Base-by-base conservation (phyloP, 225 moss, liverwort and hornwort species). In the Pseudisothecium myosuroides region DNA sequence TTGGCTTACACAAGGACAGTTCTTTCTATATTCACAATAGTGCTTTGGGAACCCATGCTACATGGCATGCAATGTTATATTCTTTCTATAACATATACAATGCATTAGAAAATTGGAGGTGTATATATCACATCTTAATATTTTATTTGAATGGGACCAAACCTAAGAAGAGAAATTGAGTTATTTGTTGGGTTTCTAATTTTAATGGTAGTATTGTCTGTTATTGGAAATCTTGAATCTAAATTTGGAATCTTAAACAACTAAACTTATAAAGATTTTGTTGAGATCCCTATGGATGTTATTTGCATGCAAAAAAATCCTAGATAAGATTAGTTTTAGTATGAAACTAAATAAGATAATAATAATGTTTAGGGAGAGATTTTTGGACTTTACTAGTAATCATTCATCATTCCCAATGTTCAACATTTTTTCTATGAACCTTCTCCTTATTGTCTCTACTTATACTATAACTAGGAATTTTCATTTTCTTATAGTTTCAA, bases 311-410 rank as follows among this genome's bases (percentile, higher is more conserved):
- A 29, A 19, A 5, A 80, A 2, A 41, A 56, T n/a, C n/a, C n/a
- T 58, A 41, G 4, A 39, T n/a, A n/a, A 1, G 12, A 47, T 75
- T 47, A 75, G 4, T 12, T 75, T 75, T 75, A 19, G 18, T 18
- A 49, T 8, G n/a, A 7, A 24, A 39, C 13, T 17, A n/a, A 69
- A 69, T 13, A 69, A 14, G 12, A 13, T 24, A 69, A 39, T 67
- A 22, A 21, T 26, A 41, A 24, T 0, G 1, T 24, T 41, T 8
- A 1, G 7, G 0, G 2, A 2, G 2, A 39, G 39, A 69, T 26
- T 24, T 69, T 24, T 26, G 8, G 5, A 71, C n/a, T 27, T 41
- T 9, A 26, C 9, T 8, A 14, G 26, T 71, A 14, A 41, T 71
- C 41, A 23, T 26, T 7, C 23, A 39, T 41, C 26, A 71, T 24